phyloP scores from a whole-genome alignment of 1,139 yeast species.

The Sugiyamaella novakii region DNA sequence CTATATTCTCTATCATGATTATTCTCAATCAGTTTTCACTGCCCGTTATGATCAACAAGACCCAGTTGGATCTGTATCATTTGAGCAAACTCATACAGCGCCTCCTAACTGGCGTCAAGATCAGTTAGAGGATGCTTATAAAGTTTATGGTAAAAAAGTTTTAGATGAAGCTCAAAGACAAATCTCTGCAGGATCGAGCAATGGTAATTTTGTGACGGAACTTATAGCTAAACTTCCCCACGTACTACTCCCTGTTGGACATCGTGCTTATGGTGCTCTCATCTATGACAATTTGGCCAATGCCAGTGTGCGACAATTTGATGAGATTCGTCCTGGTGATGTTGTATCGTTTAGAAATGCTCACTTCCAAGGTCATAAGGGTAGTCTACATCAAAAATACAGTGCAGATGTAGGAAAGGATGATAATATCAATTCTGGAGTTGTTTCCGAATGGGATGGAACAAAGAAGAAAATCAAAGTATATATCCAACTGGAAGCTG shows the following conservation, averaged over 20 bases:
- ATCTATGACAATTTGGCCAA: slow-evolving; percentile 65
- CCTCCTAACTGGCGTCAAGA: slow-evolving; percentile 54
- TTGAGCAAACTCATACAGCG: slow-evolving; percentile 49
- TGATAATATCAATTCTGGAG: slow-evolving; percentile 40
- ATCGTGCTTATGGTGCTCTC: slow-evolving; percentile 70
- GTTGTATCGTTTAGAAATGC: slow-evolving; percentile 75
- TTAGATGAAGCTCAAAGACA: slow-evolving; percentile 34
- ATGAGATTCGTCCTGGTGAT: slow-evolving; percentile 81
- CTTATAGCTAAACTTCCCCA: slow-evolving; percentile 43
- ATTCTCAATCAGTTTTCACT: slow-evolving; percentile 61
- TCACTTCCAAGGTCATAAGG: slow-evolving; percentile 68
- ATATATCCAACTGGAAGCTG: slow-evolving; percentile 50
- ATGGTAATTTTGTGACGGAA: slow-evolving; percentile 39
- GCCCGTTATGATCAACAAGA: slow-evolving; percentile 57
- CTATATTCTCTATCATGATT: slow-evolving; percentile 72
- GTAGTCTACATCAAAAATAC: slow-evolving; percentile 52
- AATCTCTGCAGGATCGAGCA: slow-evolving; percentile 28
- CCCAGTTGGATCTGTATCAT: slow-evolving; percentile 56
- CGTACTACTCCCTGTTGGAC: slow-evolving; percentile 62
- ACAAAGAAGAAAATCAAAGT: slow-evolving; percentile 77
- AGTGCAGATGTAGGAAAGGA: slow-evolving; percentile 51
- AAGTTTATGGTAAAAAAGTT: slow-evolving; percentile 42
- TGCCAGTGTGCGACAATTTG: slow-evolving; percentile 58
- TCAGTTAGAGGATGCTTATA: slow-evolving; percentile 54
- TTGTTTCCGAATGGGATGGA: slow-evolving; percentile 73